These are phyloP conservation scores for Dactylellina parvicollis DNA, from an alignment of 2,329 filamentous ascomycete species.

Conservation along the genomic window DNA sequence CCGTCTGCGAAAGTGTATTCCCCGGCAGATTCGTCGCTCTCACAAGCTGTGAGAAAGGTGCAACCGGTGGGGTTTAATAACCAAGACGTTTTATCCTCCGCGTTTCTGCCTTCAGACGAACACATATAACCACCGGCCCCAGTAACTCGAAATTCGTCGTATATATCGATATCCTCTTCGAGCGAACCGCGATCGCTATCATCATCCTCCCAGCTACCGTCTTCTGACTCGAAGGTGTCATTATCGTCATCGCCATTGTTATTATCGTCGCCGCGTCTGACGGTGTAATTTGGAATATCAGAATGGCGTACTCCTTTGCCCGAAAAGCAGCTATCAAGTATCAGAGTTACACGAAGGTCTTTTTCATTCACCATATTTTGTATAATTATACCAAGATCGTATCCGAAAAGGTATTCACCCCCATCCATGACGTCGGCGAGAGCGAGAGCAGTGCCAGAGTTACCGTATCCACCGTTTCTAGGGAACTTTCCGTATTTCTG, in stretches of 20 bases:
- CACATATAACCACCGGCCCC: neutral
- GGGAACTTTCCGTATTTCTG: neutral
- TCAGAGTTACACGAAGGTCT: conserved; percentile 24
- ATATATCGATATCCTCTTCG: no score
- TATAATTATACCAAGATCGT: conserved; percentile 22
- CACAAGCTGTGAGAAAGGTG: conserved; percentile 37
- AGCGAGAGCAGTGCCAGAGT: conserved; percentile 23
- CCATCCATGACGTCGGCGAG: conserved; percentile 38
- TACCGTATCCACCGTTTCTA: neutral
- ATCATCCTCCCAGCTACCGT: neutral
- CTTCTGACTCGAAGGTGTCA: neutral
- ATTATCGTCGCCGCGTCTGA: neutral
- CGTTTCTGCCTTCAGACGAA: neutral
- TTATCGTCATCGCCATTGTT: neutral
- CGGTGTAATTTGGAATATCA: neutral
- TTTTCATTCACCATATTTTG: conserved; percentile 33
- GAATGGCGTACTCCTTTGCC: neutral
- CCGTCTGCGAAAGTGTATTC: neutral
- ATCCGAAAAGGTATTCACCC: conserved; percentile 33
- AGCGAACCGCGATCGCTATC: no score
- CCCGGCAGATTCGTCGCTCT: conserved; percentile 16
- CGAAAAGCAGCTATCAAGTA: conserved; percentile 44
- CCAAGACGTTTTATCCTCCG: conserved; percentile 7
- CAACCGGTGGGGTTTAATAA: conserved; percentile 26
- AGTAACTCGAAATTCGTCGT: no score